Conservation (phyloP, 1,284 basidiomycete species). For the Cutaneotrichosporon dermatis region DNA sequence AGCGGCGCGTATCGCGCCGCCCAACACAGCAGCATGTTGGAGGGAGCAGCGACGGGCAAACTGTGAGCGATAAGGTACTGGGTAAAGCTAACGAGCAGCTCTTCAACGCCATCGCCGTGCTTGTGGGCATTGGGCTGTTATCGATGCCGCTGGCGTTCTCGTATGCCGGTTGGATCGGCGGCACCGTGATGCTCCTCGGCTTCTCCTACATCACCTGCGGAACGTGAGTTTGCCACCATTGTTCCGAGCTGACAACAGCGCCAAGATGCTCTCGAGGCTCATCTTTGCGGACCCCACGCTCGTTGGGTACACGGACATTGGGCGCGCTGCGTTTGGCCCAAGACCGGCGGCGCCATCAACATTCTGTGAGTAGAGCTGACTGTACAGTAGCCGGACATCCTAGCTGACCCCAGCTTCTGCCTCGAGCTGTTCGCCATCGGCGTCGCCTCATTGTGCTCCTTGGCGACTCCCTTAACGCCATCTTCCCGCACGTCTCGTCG, state of each 20-base stretch:
- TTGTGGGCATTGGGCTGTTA: slow-evolving; percentile 83
- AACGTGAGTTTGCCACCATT: slow-evolving; percentile 58
- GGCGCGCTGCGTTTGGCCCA: slow-evolving; percentile 76
- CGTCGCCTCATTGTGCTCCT: slow-evolving; percentile 80
- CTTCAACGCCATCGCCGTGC: slow-evolving; percentile 83
- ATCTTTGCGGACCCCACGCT: slow-evolving; percentile 66
- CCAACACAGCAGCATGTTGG: slow-evolving; percentile 30
- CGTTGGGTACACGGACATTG: slow-evolving; percentile 82
- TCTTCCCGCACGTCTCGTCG: slow-evolving; percentile 64
- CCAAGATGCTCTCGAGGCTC: slow-evolving; percentile 73
- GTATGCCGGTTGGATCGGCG: slow-evolving; percentile 78
- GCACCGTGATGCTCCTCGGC: slow-evolving; percentile 66
- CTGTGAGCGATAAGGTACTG: slow-evolving; percentile 53
- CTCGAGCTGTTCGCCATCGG: slow-evolving; percentile 68
- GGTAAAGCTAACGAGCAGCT: slow-evolving; percentile 53
- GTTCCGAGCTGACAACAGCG: slow-evolving; percentile 52
- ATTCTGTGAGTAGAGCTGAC: slow-evolving; percentile 31
- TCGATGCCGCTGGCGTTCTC: slow-evolving; percentile 84
- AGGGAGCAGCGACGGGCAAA: slow-evolving; percentile 75
- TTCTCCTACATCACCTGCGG: slow-evolving; percentile 81
- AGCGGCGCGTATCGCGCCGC: background rate
- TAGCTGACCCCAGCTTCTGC: slow-evolving; percentile 57
- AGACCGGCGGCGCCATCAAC: slow-evolving; percentile 53
- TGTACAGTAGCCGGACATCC: too few species aligned
- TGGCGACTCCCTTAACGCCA: slow-evolving; percentile 72